phyloP scores from a whole-genome alignment of 2,329 filamentous ascomycete genomes.

The Aspergillus latus region DNA sequence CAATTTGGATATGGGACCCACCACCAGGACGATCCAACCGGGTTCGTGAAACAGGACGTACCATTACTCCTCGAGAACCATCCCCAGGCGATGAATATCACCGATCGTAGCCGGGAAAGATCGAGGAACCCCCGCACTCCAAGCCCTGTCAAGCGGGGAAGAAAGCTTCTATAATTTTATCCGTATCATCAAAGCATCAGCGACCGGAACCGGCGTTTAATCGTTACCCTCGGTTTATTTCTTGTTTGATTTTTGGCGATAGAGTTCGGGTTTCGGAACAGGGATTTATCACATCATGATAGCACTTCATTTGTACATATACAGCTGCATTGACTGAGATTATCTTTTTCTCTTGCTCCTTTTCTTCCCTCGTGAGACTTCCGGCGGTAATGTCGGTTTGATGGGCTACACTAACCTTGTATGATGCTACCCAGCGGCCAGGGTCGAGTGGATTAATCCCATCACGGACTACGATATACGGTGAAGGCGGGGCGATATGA shows the following conservation, averaged over 20 bases:
- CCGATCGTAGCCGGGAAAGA: slow-evolving; percentile 33
- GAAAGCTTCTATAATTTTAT: slow-evolving; percentile 20
- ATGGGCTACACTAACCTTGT: not conserved
- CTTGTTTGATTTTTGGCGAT: slow-evolving; percentile 3
- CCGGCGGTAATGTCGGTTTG: not conserved
- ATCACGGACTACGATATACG: not conserved
- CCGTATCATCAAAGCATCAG: slow-evolving; percentile 15
- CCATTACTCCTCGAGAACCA: slow-evolving; percentile 33
- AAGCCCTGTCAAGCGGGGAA: slow-evolving; percentile 36
- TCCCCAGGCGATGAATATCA: slow-evolving; percentile 30
- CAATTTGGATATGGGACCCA: slow-evolving; percentile 28
- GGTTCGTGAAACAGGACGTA: slow-evolving; percentile 28
- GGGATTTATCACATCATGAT: not conserved
- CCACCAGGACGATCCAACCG: slow-evolving; percentile 15
- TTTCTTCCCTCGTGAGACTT: not conserved
- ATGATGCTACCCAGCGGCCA: not conserved
- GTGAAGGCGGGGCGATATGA: not conserved
- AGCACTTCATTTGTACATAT: slow-evolving; percentile 6
- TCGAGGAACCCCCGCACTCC: slow-evolving; percentile 38
- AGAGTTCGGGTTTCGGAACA: not conserved
- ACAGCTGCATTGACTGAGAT: slow-evolving; percentile 3
- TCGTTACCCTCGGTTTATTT: not conserved
- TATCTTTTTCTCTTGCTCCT: not conserved
- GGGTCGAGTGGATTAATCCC: not conserved
- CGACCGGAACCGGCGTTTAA: slow-evolving; percentile 12